Conservation (phyloP, 352 stramenopile genomes). For the Pythium oligandrum region DNA sequence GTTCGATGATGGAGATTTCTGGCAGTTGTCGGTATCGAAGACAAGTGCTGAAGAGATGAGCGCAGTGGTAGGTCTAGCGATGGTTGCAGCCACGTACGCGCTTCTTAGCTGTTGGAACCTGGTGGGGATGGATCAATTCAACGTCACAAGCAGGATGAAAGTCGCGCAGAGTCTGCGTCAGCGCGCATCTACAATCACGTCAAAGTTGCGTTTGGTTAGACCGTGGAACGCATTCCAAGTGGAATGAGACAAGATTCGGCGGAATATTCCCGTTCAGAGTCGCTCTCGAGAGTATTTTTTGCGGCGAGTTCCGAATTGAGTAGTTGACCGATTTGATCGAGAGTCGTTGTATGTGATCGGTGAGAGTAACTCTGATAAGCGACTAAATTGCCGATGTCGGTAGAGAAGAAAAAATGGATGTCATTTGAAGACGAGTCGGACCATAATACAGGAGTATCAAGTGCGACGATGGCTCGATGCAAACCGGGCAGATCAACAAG, state of each 20-base stretch:
- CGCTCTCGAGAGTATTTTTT: constrained; percentile 5
- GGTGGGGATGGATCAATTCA: too few relatives aligned
- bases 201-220: too few relatives aligned
- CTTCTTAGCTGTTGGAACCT: constrained; percentile 1
- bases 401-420: constrained; percentile 5
- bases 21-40: constrained; percentile 25
- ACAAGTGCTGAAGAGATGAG: constrained; percentile 5
- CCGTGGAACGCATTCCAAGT: too few relatives aligned
- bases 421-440: constrained; percentile 6
- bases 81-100: constrained; percentile 7
- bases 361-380: not conserved
- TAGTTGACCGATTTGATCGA: constrained; percentile 1
- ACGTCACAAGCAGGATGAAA: too few relatives aligned
- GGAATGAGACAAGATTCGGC: too few relatives aligned
- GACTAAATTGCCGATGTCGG: constrained; percentile 1
- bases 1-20: constrained; percentile 47
- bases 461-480: constrained; percentile 2
- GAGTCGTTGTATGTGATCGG: too few relatives aligned
- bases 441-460: constrained; percentile 1
- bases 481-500: constrained; percentile 4
- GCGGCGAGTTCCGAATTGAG: not conserved
- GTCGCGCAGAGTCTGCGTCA: too few relatives aligned
- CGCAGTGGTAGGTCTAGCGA: constrained; percentile 16
- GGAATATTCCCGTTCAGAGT: not conserved
- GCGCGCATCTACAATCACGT: too few relatives aligned